Conservation (phyloP, 2,329 filamentous ascomycete species). For the Alternaria brassicicola region DNA sequence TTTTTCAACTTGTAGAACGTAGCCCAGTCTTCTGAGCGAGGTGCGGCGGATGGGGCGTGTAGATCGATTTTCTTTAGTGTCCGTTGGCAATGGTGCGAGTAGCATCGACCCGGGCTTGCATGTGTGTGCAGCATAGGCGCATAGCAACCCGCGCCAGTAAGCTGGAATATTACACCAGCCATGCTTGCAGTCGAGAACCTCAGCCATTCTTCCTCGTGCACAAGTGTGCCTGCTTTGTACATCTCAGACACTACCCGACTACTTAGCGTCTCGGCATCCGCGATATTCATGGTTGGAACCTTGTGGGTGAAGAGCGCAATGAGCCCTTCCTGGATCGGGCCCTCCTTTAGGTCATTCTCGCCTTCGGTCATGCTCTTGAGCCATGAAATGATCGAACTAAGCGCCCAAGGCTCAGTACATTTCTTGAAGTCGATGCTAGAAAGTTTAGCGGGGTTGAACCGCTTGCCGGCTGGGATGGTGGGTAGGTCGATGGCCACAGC, state of each 20-base stretch:
- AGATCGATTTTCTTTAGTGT: conserved; percentile 95
- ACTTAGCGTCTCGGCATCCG: conserved; percentile 88
- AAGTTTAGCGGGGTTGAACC: conserved; percentile 85
- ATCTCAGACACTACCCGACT: conserved; percentile 78
- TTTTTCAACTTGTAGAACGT: conserved; percentile 85
- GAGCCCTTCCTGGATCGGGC: conserved; percentile 84
- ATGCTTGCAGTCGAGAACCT: conserved; percentile 83
- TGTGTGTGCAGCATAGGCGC: conserved; percentile 79
- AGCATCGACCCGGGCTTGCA: conserved; percentile 75
- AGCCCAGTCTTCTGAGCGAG: conserved; percentile 80
- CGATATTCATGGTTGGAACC: conserved; percentile 97
- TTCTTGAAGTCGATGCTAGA: conserved; percentile 80
- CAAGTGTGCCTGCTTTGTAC: conserved; percentile 76
- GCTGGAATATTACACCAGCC: conserved; percentile 89
- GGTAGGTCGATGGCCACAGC: conserved; percentile 79
- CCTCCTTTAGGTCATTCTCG: conserved; percentile 83
- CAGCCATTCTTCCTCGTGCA: conserved; percentile 96
- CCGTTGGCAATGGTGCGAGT: conserved; percentile 90
- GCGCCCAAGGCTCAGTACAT: conserved; percentile 89
- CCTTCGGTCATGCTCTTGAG: conserved; percentile 88
- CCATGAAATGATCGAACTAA: conserved; percentile 88
- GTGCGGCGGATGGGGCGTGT: conserved; percentile 70
- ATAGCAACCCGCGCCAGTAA: conserved; percentile 92
- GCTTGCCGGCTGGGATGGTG: conserved; percentile 76
- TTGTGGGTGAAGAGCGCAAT: conserved; percentile 91